phyloP scores from a whole-genome alignment of 139 green algal genomes.

The Chlamydomonas applanata region DNA sequence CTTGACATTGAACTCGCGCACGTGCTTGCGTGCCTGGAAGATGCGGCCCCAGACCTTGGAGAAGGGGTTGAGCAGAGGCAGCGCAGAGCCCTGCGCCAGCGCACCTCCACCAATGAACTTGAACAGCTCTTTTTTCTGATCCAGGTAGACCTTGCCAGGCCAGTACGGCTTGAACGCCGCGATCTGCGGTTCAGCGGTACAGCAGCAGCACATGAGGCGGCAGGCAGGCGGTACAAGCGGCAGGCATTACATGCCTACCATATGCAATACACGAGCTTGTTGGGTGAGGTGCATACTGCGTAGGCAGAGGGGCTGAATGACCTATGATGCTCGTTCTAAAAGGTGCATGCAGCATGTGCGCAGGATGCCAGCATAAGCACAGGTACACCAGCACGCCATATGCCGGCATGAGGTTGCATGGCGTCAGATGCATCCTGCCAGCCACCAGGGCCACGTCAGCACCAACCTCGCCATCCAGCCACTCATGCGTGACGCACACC shows the following conservation, averaged over 20 bases:
- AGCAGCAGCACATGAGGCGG: too few species aligned
- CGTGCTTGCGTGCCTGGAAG: neutral
- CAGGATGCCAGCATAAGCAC: too few species aligned
- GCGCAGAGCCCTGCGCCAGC: neutral
- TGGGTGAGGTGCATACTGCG: too few species aligned
- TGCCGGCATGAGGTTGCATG: too few species aligned
- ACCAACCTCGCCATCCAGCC: constrained; percentile 2
- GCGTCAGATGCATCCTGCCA: too few species aligned
- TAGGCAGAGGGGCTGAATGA: too few species aligned
- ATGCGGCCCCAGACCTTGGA: constrained; percentile 1
- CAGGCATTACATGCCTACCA: too few species aligned
- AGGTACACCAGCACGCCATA: too few species aligned
- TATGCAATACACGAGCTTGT: too few species aligned
- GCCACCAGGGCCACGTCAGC: neutral
- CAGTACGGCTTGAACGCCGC: constrained; percentile 2
- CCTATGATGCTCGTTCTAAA: too few species aligned
- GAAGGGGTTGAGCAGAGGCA: constrained; percentile 1
- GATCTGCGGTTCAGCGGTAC: neutral
- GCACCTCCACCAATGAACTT: constrained; percentile 3
- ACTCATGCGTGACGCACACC: constrained; percentile 5
- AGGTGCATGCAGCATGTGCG: too few species aligned
- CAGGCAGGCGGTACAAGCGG: too few species aligned
- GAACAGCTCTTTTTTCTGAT: constrained; percentile 2
- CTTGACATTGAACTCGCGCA: constrained; percentile 1
- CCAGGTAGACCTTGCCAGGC: neutral